A percentile compares a stretch with the other conserved stretches of the same genome.
These are phyloP conservation scores for Puccinellia tenuiflora DNA, from an alignment of 176 grass and related monocot genomes.

Conservation along the genomic window DNA sequence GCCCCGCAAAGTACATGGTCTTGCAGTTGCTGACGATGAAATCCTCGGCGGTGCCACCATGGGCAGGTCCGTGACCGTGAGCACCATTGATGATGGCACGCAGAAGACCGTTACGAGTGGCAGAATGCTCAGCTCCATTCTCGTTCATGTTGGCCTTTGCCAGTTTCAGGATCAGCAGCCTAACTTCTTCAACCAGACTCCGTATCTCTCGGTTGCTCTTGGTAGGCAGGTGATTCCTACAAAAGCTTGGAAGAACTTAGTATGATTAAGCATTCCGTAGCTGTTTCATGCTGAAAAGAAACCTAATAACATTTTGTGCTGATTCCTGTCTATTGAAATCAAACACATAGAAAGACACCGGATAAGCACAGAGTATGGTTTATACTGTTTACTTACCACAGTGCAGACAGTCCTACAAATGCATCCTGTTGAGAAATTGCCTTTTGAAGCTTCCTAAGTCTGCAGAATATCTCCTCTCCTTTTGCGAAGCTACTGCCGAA, in stretches of 20 bases:
- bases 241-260: background rate
- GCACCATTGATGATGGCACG: conserved; percentile 47
- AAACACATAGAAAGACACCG: background rate
- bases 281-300: background rate
- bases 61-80: background rate
- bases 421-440: conserved; percentile 37
- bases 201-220: conserved; percentile 60
- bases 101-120: conserved; percentile 17
- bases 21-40: conserved; percentile 11
- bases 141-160: conserved; percentile 4
- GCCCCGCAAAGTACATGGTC: background rate
- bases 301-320: background rate
- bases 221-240: conserved; percentile 41
- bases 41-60: background rate
- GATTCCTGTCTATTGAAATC: background rate
- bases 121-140: background rate
- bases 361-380: background rate
- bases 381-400: conserved; percentile 37
- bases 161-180: conserved; percentile 38
- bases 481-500: conserved; percentile 67
- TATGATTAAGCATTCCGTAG: background rate
- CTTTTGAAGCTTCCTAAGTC: conserved; percentile 48
- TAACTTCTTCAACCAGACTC: conserved; percentile 37
- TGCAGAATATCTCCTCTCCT: conserved; percentile 67
- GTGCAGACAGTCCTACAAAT: conserved; percentile 17